These are phyloP conservation scores for Fusarium neocosmosporiellum DNA, from an alignment of 2,329 filamentous ascomycete species.

Conservation along the genomic window DNA sequence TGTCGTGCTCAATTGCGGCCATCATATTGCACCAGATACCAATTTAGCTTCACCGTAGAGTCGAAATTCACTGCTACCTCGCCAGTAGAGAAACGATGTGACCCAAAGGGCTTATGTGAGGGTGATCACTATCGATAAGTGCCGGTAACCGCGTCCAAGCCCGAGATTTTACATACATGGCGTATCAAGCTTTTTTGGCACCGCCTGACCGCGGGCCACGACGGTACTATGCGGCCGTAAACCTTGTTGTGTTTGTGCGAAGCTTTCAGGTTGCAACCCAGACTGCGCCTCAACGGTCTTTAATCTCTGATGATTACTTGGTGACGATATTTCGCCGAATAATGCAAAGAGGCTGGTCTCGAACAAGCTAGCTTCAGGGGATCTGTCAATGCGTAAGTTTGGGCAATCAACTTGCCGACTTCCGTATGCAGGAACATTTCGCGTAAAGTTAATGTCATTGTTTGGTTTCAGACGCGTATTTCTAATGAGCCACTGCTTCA, in stretches of 20 bases:
- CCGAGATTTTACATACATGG: background rate
- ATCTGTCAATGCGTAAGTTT: background rate
- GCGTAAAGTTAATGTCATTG: background rate
- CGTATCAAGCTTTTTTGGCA: background rate
- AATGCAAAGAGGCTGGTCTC: background rate
- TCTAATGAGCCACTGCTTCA: background rate
- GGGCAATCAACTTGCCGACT: background rate
- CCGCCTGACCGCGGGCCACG: background rate
- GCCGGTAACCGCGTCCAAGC: background rate
- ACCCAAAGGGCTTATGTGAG: background rate
- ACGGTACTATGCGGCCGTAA: background rate
- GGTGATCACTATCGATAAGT: background rate
- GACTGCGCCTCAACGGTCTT: background rate
- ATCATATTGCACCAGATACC: background rate
- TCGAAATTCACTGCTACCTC: background rate
- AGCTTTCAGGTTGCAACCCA: background rate
- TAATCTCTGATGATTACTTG: background rate
- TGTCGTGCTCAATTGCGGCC: background rate
- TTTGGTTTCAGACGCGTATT: background rate
- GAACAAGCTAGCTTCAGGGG: background rate
- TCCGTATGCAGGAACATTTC: background rate
- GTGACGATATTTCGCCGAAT: background rate
- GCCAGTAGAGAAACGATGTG: background rate
- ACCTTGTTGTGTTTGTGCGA: background rate
- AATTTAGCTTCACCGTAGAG: background rate